Percentiles rank a stretch among this genome's conserved stretches.
These are phyloP conservation scores for Oryza glaberrima DNA, from an alignment of 176 grass and related monocot genomes.

Conservation along the genomic window DNA sequence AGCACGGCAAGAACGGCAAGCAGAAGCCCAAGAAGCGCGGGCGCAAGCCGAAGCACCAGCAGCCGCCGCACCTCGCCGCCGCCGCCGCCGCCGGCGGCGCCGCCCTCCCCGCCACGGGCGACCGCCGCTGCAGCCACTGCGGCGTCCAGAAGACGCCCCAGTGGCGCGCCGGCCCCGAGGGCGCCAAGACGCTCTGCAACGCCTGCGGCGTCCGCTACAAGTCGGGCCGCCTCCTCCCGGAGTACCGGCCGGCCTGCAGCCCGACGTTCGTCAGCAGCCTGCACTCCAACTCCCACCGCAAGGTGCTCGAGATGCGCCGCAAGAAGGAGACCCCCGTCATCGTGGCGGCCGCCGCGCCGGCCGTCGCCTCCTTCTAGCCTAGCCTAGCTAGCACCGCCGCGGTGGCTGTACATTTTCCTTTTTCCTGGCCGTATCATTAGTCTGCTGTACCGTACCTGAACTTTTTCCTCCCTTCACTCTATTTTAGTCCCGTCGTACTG, in stretches of 20 bases:
- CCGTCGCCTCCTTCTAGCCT: constrained; percentile 64
- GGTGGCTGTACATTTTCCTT: constrained; percentile 47
- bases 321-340: constrained; percentile 53
- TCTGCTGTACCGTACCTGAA: constrained; percentile 49
- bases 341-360: constrained; percentile 13
- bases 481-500: constrained; percentile 33
- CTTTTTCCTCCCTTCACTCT: constrained; percentile 14
- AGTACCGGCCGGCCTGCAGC: constrained; percentile 94
- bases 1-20: constrained; percentile 48
- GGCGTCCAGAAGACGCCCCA: constrained; percentile 90
- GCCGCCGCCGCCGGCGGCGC: neutral
- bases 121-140: constrained; percentile 92
- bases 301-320: constrained; percentile 93
- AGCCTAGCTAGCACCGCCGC: neutral
- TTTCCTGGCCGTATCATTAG: constrained; percentile 37
- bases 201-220: constrained; percentile 92
- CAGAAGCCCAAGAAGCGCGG: constrained; percentile 79
- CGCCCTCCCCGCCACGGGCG: constrained; percentile 13
- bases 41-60: constrained; percentile 75
- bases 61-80: neutral
- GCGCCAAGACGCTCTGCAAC: constrained; percentile 94
- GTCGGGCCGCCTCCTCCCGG: constrained; percentile 84
- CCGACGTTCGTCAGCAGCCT: constrained; percentile 71
- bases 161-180: constrained; percentile 89
- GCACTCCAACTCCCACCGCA: constrained; percentile 94